Conservation (phyloP, 164 flowering plant genomes). For the Cinnamomum micranthum region DNA sequence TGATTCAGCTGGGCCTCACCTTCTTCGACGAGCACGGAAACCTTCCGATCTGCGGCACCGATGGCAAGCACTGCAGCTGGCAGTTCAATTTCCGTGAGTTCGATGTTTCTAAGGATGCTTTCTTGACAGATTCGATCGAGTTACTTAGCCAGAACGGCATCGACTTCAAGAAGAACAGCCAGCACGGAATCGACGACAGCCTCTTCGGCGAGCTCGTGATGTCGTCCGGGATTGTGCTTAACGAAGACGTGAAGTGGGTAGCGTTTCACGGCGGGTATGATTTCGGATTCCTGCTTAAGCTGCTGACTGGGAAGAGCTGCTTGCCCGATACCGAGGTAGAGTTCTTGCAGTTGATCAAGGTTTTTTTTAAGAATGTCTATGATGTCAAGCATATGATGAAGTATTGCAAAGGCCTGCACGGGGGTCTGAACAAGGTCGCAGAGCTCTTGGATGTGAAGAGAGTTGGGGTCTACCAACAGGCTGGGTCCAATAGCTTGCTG, state of each 20-base stretch:
- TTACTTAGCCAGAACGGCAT: conserved; percentile 37
- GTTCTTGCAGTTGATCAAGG: conserved; percentile 34
- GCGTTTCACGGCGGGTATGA: conserved; percentile 38
- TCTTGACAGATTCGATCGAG: conserved; percentile 42
- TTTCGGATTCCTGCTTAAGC: conserved; percentile 52
- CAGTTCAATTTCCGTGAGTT: conserved; percentile 46
- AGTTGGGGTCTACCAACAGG: conserved; percentile 53
- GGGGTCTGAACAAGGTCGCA: no score
- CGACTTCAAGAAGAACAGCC: conserved; percentile 34
- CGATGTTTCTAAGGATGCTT: conserved; percentile 32
- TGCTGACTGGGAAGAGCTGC: conserved; percentile 33
- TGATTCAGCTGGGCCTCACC: no score
- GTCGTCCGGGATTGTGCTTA: conserved; percentile 32
- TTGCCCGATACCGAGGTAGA: conserved; percentile 40
- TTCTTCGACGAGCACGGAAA: no score
- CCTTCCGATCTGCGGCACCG: no score
- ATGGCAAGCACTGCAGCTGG: no score
- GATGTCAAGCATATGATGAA: conserved; percentile 67
- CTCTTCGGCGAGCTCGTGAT: conserved; percentile 30
- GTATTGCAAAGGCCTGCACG: conserved; percentile 54
- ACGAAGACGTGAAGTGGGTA: conserved; percentile 33
- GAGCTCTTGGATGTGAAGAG: conserved; percentile 57
- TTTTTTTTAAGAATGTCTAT: conserved; percentile 33
- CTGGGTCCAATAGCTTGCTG: conserved; percentile 67
- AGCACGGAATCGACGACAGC: conserved; percentile 22